Base-by-base conservation (phyloP, 768 basidiomycete species). In the Hericium rajendrae region DNA sequence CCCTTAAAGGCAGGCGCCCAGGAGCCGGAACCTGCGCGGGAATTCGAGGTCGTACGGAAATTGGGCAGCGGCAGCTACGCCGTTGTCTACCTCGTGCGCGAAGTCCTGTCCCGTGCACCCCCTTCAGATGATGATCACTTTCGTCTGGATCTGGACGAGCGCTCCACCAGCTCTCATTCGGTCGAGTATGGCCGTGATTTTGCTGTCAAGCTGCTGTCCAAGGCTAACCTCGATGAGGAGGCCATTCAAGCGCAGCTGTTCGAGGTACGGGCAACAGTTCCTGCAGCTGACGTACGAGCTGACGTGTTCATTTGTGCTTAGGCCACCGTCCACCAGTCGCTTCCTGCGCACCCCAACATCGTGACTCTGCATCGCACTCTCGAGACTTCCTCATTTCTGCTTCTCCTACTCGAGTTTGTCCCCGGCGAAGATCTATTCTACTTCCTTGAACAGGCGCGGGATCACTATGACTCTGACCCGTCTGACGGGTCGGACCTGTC, bases 351-450 rank as follows among this genome's bases (percentile, higher is more conserved):
- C 68, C 81, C 88, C 53, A 94, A 97, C 73, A 94, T 99, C 62
- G 97, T 95, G 64, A 93, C 94, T 26, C 82, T 98, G 28, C 85
- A 95, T 70, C 86, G 88, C 64, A 95, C 97, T 1, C 80, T 95
- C 65, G 93, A 99, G 72, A 97, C 94, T 2, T 78, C 83, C 55
- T 86, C 91, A 32, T 97, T 91, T 71, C 77, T 99, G 6, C 85
- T 98, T 62, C 85, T 99, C 62, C 77, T 99, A 49, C 78, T 99
- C 62, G 95, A 99, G 75, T 92, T 87, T 68, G 94, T 97, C 60
- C 94, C 94, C 15, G 95, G 95, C 53, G 91, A 97, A 72, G 95
- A 99, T 71, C 77, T 98, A 62, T 99, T 94, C 72, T 99, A 94
- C 74, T 99, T 97, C 79, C 81, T 99, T 52, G 94, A 97, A 76